Evolutionary conservation across 176 grass and related monocot species (phyloP), one percentile per base, ranked within the genome.

Genomic region (Oropetium thomaeum): DNA sequence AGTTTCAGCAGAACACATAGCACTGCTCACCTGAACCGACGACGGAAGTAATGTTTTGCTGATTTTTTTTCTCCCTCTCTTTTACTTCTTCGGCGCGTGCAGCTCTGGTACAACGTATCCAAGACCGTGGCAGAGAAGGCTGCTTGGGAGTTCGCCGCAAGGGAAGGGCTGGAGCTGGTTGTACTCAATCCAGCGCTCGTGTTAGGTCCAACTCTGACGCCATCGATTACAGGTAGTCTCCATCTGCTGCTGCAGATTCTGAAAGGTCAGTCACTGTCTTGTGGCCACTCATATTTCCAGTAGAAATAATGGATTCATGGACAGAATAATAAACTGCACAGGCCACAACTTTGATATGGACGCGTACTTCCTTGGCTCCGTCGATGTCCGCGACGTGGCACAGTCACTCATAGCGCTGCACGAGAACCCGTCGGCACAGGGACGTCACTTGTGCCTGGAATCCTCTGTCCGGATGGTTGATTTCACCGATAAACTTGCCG

Each of bases 51-150:
- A 22, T 8, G 2, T 22, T 12, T 3, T 27, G 25, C 22, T 27
- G 10, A 11, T 27, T 11, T 57, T 27, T 13, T n/a, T n/a, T n/a
- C n/a, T n/a, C n/a, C n/a, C n/a, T n/a, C n/a, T n/a, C n/a, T n/a
- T n/a, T n/a, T n/a, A n/a, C n/a, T 23, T 26, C 53, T 27, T 12
- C 10, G 3, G 2, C 23, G 2, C 23, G 1, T 65, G 51, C 70
- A 90, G 87, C 5, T 82, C 17, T 90, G 84, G 90, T 90, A 93
- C 47, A 75, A 58, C 62, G 23, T 93, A 8, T 93, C 90, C 0
- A 93, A 93, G 61, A 93, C 81, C 47, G 48, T 85, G 63, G 87
- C 84, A 3, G 90, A 90, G 83, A 87, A 79, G 40, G 87, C 77
- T 17, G 87, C 87, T 16, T 90, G 91, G 87, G 41, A 83, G 1